A percentile compares a stretch with the other conserved stretches of the same genome.
Conservation (phyloP, 179 eudicot species). For the Camellia oleifera region DNA sequence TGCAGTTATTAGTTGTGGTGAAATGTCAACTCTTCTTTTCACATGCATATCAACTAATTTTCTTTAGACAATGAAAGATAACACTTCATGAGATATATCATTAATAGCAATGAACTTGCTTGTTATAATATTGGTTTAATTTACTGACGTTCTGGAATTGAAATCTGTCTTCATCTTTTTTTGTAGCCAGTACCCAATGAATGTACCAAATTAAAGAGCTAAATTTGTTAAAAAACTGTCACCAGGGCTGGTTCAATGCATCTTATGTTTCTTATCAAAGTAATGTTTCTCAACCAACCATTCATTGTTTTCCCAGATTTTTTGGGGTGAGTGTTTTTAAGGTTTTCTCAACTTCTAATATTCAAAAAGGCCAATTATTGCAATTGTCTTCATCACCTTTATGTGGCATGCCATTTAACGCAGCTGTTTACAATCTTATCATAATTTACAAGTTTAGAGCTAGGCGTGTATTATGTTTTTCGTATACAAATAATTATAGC, state of each 20-base stretch:
- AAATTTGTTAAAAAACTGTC: not conserved
- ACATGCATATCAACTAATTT: not conserved
- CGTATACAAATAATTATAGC: too few species aligned
- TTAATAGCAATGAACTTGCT: not conserved
- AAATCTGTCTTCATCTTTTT: not conserved
- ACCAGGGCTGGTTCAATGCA: not conserved
- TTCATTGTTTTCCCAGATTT: not conserved
- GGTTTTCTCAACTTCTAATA: not conserved
- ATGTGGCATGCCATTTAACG: not conserved
- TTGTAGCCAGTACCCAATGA: not conserved
- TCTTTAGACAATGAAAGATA: not conserved
- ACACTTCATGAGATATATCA: not conserved
- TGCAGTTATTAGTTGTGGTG: not conserved
- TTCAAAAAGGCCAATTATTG: not conserved
- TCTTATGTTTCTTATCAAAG: not conserved
- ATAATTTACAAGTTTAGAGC: not conserved
- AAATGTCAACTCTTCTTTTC: not conserved
- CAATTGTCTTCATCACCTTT: too few species aligned
- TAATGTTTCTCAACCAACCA: not conserved
- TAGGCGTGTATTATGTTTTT: too few species aligned
- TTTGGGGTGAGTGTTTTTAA: too few species aligned
- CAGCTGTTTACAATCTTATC: not conserved
- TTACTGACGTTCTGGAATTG: not conserved
- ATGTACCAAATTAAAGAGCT: not conserved
- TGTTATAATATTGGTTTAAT: not conserved